Conservation (phyloP, 2,329 filamentous ascomycete genomes). For the Gaeumannomyces tritici region DNA sequence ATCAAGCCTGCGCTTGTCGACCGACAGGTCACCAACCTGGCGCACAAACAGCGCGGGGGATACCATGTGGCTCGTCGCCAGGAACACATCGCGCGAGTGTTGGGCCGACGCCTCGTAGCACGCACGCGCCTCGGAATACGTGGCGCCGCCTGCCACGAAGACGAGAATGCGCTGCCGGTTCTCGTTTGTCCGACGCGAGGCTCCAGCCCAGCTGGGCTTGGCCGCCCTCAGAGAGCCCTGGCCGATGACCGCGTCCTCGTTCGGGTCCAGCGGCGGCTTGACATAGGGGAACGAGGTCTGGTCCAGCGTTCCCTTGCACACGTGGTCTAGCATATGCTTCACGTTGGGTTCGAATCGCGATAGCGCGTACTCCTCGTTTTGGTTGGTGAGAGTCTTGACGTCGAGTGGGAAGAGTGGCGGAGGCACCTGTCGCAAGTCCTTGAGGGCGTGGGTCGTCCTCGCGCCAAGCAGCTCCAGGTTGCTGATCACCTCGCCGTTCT, state of each 20-base stretch:
- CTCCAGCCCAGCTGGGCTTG: constrained; percentile 91
- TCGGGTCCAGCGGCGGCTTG: constrained; percentile 56
- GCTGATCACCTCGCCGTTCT: constrained; percentile 61
- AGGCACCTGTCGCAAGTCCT: constrained; percentile 60
- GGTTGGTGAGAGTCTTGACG: constrained; percentile 21
- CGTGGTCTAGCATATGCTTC: constrained; percentile 72
- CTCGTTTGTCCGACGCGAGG: constrained; percentile 63
- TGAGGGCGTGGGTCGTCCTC: constrained; percentile 57
- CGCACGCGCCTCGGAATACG: constrained; percentile 77
- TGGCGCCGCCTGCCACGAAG: constrained; percentile 92
- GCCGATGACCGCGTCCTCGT: constrained; percentile 45
- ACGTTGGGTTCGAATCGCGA: constrained; percentile 77
- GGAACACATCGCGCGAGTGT: constrained; percentile 71
- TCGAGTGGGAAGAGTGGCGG: constrained; percentile 66
- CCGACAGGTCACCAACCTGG: constrained; percentile 71
- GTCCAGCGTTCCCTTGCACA: constrained; percentile 60
- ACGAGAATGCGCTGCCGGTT: constrained; percentile 86
- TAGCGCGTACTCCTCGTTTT: constrained; percentile 67
- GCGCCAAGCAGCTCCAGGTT: constrained; percentile 80
- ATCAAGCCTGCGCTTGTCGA: constrained; percentile 65
- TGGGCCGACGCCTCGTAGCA: constrained; percentile 79
- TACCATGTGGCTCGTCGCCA: constrained; percentile 87
- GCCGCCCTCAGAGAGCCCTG: constrained; percentile 78
- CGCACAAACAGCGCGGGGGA: constrained; percentile 74
- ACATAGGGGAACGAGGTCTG: constrained; percentile 60